These are phyloP conservation scores for Monilinia aucupariae DNA, from an alignment of 2,329 filamentous ascomycete genomes.

Conservation along the genomic window DNA sequence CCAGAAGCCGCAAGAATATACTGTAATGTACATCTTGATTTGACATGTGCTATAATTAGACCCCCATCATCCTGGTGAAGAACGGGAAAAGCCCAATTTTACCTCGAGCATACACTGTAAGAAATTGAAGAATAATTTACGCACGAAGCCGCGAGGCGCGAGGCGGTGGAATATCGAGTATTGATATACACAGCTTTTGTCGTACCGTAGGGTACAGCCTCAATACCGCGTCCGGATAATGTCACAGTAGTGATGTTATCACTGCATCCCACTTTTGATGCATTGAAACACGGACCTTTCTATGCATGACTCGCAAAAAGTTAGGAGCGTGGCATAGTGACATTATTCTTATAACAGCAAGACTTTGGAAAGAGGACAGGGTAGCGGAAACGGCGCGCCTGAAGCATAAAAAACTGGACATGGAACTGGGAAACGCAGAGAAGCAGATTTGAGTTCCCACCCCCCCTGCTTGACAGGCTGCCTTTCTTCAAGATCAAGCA, in stretches of 20 bases:
- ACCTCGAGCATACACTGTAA: not conserved
- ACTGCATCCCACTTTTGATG: conserved; percentile 15
- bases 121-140: not conserved
- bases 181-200: conserved; percentile 15
- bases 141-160: not conserved
- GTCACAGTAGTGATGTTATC: not conserved
- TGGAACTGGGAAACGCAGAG: conserved; percentile 5
- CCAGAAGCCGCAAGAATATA: not conserved
- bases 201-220: not conserved
- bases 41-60: not conserved
- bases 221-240: conserved; percentile 2
- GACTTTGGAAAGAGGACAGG: not conserved
- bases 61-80: not conserved
- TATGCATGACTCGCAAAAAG: conserved; percentile 16
- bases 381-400: conserved; percentile 15
- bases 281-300: conserved; percentile 12
- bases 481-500: conserved; percentile 11
- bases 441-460: conserved; percentile 7
- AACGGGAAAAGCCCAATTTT: not conserved
- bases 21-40: not conserved
- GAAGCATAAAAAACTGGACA: conserved; percentile 12
- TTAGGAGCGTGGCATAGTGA: conserved; percentile 8
- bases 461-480: conserved; percentile 14
- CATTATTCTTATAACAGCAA: conserved; percentile 15
- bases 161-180: conserved; percentile 7